Base-by-base conservation (phyloP, 2,329 filamentous ascomycete species). In the Rhexocercosporidium sp. region DNA sequence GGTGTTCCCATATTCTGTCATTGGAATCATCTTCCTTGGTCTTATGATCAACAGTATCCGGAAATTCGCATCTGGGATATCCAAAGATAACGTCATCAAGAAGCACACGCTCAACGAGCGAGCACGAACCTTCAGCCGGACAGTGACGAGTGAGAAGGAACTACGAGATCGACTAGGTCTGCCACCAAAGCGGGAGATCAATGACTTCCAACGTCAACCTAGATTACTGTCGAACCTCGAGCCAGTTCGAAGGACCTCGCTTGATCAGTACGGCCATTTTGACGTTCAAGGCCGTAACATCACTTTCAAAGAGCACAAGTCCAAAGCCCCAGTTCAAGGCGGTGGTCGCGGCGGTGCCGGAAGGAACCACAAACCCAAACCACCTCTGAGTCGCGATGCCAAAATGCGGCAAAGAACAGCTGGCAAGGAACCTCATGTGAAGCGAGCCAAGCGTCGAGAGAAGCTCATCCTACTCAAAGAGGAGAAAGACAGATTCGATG, bases 11-110 rank as follows among this genome's bases (percentile, higher is more conserved):
- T 92, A 89, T 74, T 85, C 89, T 1, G 86, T 92, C 0, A 83
- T 88, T 25, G 90, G 90, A 7, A 90, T 90, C 68, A 86, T 92
- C 51, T 91, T 90, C 72, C 82, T 92, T 0, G 90, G 88, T 82
- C 80, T 92, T 34, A 86, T 92, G 72, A 86, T 92, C 22, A 85
- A 84, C 29, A 90, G 87, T 66, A 86, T 92, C 65, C 84, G 85
- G 66, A 86, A 83, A 51, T 90, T 90, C 67, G 85, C 85, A 1
- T 74, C 79, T 11, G 85, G 90, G 67, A 79, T 91, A 34, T 85
- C 86, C 27, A 82, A 86, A 59, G 84, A 88, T 68, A 90, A 91
- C 46, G 82, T 92, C 27, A 79, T 92, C 59, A 83, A 83, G 65
- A 84, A 83, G 47, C 88, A 90, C 73, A 79, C 88, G 60, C 81